Base-by-base conservation (phyloP, 2,329 filamentous ascomycete species). In the Alternaria sp. region DNA sequence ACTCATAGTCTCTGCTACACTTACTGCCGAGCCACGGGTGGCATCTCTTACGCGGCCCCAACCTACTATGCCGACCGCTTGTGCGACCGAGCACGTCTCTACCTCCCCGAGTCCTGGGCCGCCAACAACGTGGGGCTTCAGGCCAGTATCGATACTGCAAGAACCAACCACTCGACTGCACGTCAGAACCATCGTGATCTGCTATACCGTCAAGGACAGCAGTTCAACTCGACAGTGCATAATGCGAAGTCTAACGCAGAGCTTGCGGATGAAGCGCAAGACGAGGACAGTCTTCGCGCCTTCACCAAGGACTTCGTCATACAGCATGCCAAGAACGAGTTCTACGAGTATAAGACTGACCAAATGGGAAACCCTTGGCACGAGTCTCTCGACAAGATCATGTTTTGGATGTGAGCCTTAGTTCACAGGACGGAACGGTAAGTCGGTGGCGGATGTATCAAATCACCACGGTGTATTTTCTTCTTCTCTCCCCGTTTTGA, bases 391-490 rank as follows among this genome's bases (percentile, higher is more conserved):
- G 36, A 40, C 36, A 40, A 3, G 15, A 13, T 12, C 10, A 45
- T 19, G 43, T 45, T 45, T 12, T 19, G 19, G 43, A 45, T 21
- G 43, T 45, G 43, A 45, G 43, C 6, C 0, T 0, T 8, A 11
- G 43, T 0, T 45, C 17, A 12, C 0, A 21, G 6, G 9, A 8
- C 6, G 10, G 17, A 2, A 4, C 1, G 17, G 43, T 21, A 45
- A 45, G 43, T 19, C n/a, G 43, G 11, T 21, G 17, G 0, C 8
- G 43, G 43, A 1, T 45, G 19, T 45, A 0, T 8, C 17, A 12
- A 0, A 45, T 0, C 5, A 6, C 1, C 43, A 4, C 1, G 43
- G 0, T 5, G 0, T 21, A 21, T 45, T 45, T 21, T 1, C 43
- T 12, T 45, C 43, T 45, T 8, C 11, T 6, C 11, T 2, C 21